Percentiles rank a stretch among this genome's conserved stretches.
Evolutionary conservation across 2,329 filamentous ascomycete species (phyloP).

Genomic region (Colletotrichum abscissum): DNA sequence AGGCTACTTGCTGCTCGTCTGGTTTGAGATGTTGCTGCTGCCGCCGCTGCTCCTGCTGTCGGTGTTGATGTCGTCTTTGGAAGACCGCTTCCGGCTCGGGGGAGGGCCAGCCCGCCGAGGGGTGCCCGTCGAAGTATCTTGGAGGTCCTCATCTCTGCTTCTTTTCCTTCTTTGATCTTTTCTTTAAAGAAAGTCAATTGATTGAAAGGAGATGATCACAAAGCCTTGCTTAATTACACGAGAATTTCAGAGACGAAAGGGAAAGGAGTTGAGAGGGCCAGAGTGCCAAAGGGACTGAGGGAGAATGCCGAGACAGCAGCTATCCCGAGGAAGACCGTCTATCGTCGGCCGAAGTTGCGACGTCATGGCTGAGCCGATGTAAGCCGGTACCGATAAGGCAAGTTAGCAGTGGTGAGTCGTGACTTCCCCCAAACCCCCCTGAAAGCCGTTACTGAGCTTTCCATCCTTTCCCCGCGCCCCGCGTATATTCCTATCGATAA

Average conservation of each 20-base stretch:
- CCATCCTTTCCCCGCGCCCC: neutral
- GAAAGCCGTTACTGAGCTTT: neutral
- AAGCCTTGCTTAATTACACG: neutral
- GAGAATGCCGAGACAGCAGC: conserved; percentile 18
- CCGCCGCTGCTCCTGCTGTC: conserved; percentile 22
- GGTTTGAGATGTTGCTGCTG: conserved; percentile 37
- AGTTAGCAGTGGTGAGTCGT: neutral
- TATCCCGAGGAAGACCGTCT: conserved; percentile 30
- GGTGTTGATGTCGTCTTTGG: conserved; percentile 31
- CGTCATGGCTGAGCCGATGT: conserved; percentile 49
- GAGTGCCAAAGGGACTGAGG: neutral
- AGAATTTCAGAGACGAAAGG: neutral
- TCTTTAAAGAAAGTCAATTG: neutral
- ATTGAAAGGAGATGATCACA: neutral
- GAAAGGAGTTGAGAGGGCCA: neutral
- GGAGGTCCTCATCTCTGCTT: conserved; percentile 27
- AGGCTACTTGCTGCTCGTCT: conserved; percentile 59
- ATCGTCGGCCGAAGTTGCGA: conserved; percentile 32
- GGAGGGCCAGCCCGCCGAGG: conserved; percentile 41
- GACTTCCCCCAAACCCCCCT: neutral
- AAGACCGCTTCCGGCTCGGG: conserved; percentile 29
- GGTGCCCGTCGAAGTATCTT: conserved; percentile 45
- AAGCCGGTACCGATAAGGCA: conserved; percentile 37
- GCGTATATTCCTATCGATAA: neutral
- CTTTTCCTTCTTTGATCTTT: neutral